Evolutionary conservation across 179 eudicot genomes (phyloP), one percentile per base, ranked within the genome.

Genomic region (Nepenthes alata): DNA sequence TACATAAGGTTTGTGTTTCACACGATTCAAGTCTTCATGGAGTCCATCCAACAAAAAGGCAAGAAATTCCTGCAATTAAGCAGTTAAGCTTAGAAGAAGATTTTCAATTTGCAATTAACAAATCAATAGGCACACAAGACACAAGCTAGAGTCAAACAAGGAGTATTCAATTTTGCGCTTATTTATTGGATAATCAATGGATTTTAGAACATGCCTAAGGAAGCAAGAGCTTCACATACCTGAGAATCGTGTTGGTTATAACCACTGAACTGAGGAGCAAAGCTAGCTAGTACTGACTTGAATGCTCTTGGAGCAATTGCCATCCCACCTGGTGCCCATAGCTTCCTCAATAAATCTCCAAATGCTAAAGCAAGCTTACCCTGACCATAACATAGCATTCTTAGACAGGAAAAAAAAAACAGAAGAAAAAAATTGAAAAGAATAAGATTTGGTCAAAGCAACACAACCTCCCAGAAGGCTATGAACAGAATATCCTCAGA

Each of bases 171-270:
- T 25, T 25, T 25, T 25, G 25, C 25, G 0, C 25, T 25, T 25
- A 25, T 25, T 25, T 25, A 25, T 25, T 25, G 25, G 25, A 25
- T 25, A 25, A 25, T 25, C 25, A 25, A 0, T 25, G 25, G 52
- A 2, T 49, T 49, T 9, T 11, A 9, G n/a, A 49, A 49, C 9
- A 49, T 9, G 52, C 52, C 11, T 49, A 11, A 52, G n/a, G 15
- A 52, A 52, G 16, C 14, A 4, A 52, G 55, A n/a, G 55, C 2
- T 2, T 48, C 61, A 62, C 68, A 63, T 50, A 85, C 97, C 83
- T 87, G 91, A 52, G 97, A 85, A 78, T 89, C 97, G 70, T 90
- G 97, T 71, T 90, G 97, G 61, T 81, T 83, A 76, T 76, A 83
- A 37, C 95, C 97, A 77, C 83, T 77, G 57, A 90, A 87, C 56